Conservation (phyloP, 805 yeast species). For the Ogataea parapolymorpha region DNA sequence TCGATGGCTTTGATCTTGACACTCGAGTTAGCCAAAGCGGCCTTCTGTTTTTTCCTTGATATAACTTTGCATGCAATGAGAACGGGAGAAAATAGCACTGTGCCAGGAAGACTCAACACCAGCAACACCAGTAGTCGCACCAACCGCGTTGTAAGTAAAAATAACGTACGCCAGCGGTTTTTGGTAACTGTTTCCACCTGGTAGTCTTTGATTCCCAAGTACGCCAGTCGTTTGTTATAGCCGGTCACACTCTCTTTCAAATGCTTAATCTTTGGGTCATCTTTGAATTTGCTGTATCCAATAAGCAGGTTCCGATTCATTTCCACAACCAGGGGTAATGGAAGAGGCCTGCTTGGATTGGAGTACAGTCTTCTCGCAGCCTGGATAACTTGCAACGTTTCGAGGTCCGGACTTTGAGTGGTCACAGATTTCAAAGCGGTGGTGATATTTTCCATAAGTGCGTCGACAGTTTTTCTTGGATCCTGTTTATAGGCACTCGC, state of each 20-base stretch:
- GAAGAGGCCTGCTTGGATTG: conserved; percentile 63
- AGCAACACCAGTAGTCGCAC: conserved; percentile 52
- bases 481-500: conserved; percentile 64
- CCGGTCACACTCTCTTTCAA: conserved; percentile 59
- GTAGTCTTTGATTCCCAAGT: conserved; percentile 66
- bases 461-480: conserved; percentile 66
- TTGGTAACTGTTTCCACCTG: conserved; percentile 58
- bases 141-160: conserved; percentile 55
- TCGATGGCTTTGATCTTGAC: conserved; percentile 90
- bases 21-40: conserved; percentile 79
- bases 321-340: conserved; percentile 82
- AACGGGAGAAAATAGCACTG: conserved; percentile 82
- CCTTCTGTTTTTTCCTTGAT: conserved; percentile 65
- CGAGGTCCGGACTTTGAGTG: conserved; percentile 81
- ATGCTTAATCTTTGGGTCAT: conserved; percentile 64
- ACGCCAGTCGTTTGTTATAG: conserved; percentile 64
- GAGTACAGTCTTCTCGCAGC: conserved; percentile 89
- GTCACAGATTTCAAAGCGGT: conserved; percentile 77
- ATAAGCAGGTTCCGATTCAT: conserved; percentile 81
- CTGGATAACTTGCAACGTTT: conserved; percentile 84
- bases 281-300: conserved; percentile 74
- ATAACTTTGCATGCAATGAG: conserved; percentile 71
- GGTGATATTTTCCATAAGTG: conserved; percentile 61
- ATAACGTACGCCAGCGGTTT: conserved; percentile 46
- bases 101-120: conserved; percentile 78